Percentiles rank a stretch among this genome's conserved stretches.
Evolutionary conservation across 352 stramenopile genomes (phyloP).

Genomic region (Globisporangium nagaii): DNA sequence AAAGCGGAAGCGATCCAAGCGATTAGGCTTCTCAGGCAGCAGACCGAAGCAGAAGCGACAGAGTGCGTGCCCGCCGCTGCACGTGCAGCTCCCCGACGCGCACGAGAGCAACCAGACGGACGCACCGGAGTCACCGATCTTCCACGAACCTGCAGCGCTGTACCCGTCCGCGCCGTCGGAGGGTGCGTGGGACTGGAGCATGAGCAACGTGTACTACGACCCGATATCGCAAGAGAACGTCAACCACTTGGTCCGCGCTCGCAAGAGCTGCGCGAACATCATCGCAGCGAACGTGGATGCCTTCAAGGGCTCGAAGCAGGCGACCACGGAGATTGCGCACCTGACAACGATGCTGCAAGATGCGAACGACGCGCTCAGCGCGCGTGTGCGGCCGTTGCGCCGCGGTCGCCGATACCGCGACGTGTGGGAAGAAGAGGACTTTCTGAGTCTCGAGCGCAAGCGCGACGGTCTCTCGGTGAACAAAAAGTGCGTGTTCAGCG

Average conservation of each 20-base stretch:
- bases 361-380: slow-evolving; percentile 20
- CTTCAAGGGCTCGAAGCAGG: slow-evolving; percentile 15
- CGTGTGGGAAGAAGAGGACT: slow-evolving; percentile 75
- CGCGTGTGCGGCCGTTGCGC: slow-evolving; percentile 26
- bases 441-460: slow-evolving; percentile 30
- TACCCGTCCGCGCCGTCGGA: slow-evolving; percentile 32
- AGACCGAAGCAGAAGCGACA: slow-evolving; percentile 14
- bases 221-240: slow-evolving; percentile 41
- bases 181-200: slow-evolving; percentile 55
- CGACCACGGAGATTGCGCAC: slow-evolving; percentile 23
- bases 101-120: slow-evolving; percentile 8
- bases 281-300: slow-evolving; percentile 35
- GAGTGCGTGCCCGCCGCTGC: slow-evolving; percentile 7
- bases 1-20: slow-evolving; percentile 46
- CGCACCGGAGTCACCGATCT: slow-evolving; percentile 33
- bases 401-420: slow-evolving; percentile 70
- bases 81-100: slow-evolving; percentile 24
- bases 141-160: slow-evolving; percentile 32
- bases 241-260: slow-evolving; percentile 42
- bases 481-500: slow-evolving; percentile 32
- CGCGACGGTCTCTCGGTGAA: slow-evolving; percentile 8
- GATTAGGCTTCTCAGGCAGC: slow-evolving; percentile 24
- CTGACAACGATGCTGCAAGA: slow-evolving; percentile 41
- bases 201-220: slow-evolving; percentile 53
- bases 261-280: slow-evolving; percentile 49